Evolutionary conservation across 352 stramenopile genomes (phyloP), one percentile per base, ranked within the genome.

Genomic region (Phytophthora palmivora): DNA sequence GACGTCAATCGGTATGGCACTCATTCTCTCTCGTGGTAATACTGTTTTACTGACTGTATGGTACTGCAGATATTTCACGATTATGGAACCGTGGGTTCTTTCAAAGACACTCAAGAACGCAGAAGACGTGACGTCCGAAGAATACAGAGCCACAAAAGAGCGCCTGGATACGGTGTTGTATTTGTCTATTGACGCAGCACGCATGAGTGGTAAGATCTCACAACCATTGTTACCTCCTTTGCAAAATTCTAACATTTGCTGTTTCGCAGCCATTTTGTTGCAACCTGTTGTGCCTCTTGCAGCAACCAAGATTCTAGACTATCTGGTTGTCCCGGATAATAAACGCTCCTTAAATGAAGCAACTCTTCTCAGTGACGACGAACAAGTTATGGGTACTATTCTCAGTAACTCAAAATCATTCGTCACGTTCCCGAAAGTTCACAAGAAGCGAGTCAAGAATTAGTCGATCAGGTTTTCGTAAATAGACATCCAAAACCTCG

Each of bases 81-180:
- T 77, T 2, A 88, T 89, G 61, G 84, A 93, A 26, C 86, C 86
- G 51, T 95, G 86, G 84, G 72, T 91, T 39, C 54, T 93, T 8
- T 78, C 72, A n/a, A 93, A 92, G 68, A 62, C 73, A 9, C 70
- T 93, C 4, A 74, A 81, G 12, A 65, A 53, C 9, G 51, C 58
- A 6, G 28, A 69, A 10, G 59, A 84, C 14, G 30, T 66, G 26
- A 72, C 74, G 16, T 62, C 50, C 0, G 60, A 70, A 0, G 76
- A 87, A 39, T 67, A 76, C 43, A 45, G 58, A 43, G 54, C 48
- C 21, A 67, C 73, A 10, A 70, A 74, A 53, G 42, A 78, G 51
- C 80, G 85, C 14, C 52, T 95, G 10, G 63, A 89, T 60, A 90
- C 76, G 4, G 73, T 91, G 4, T 52, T 95, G 19, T 89, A 89